These are phyloP conservation scores for Fomitopsis pinicola DNA, from an alignment of 1,284 basidiomycete species.

Conservation along the genomic window DNA sequence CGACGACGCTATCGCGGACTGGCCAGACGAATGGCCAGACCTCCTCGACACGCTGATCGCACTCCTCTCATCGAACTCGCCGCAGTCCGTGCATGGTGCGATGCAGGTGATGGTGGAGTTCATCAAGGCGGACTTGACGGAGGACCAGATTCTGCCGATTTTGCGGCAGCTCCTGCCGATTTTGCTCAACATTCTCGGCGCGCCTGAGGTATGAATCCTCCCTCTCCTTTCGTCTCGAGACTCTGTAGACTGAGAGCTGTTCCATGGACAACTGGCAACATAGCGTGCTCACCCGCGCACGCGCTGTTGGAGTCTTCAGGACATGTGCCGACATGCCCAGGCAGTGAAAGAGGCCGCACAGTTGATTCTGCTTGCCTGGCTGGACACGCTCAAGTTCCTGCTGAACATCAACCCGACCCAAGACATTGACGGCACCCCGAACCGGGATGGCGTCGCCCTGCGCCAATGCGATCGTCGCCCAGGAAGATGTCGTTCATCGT, in stretches of 20 bases:
- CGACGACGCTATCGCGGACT: constrained; percentile 82
- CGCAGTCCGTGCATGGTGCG: constrained; percentile 84
- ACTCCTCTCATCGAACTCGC: constrained; percentile 68
- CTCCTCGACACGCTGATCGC: constrained; percentile 69
- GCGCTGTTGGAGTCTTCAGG: constrained; percentile 85
- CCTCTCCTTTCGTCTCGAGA: not conserved
- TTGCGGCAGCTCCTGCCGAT: constrained; percentile 82
- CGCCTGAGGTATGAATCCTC: constrained; percentile 51
- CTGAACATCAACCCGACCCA: constrained; percentile 60
- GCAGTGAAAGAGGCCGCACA: constrained; percentile 81
- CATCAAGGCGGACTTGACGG: constrained; percentile 84
- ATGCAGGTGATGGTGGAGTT: constrained; percentile 94
- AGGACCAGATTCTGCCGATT: constrained; percentile 89
- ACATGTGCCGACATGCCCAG: constrained; percentile 88
- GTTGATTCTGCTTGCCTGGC: constrained; percentile 84
- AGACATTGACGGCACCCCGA: constrained; percentile 52
- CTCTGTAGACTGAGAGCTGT: not conserved
- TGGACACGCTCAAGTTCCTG: constrained; percentile 79
- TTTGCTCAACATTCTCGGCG: constrained; percentile 78
- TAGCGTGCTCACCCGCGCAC: constrained; percentile 74
- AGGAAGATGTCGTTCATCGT: constrained; percentile 86
- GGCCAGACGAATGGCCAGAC: constrained; percentile 92
- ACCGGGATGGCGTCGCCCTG: constrained; percentile 78
- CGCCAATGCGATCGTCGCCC: constrained; percentile 89
- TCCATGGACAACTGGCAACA: constrained; percentile 45